These are phyloP conservation scores for Vitis rupestris DNA, from an alignment of 164 flowering plant genomes.

Conservation along the genomic window DNA sequence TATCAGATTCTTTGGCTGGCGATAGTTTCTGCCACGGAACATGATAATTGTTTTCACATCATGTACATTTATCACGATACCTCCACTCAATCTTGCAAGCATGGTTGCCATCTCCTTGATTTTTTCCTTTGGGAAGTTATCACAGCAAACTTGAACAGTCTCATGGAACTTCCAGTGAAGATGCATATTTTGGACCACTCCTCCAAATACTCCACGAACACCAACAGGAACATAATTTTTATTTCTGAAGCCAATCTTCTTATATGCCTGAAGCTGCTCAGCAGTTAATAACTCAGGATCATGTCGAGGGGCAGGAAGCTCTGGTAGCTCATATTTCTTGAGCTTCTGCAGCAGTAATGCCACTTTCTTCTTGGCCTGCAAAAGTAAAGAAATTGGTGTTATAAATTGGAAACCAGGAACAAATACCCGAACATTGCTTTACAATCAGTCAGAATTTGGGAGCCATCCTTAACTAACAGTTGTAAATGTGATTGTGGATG, in stretches of 20 bases:
- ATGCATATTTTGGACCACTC: slow-evolving; percentile 99
- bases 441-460: too few species aligned
- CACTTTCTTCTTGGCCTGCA: slow-evolving; percentile 96
- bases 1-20: slow-evolving; percentile 92
- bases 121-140: slow-evolving; percentile 94
- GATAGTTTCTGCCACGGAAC: slow-evolving; percentile 98
- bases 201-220: slow-evolving; percentile 99
- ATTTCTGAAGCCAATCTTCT: slow-evolving; percentile 90
- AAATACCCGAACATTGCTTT: too few species aligned
- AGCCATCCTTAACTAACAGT: too few species aligned
- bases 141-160: slow-evolving; percentile 99
- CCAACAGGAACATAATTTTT: slow-evolving; percentile 96
- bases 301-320: slow-evolving; percentile 81
- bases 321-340: slow-evolving; percentile 96
- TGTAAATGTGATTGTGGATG: too few species aligned
- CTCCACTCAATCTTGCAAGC: slow-evolving; percentile 95
- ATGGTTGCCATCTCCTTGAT: slow-evolving; percentile 97
- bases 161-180: slow-evolving; percentile 99
- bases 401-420: too few species aligned
- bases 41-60: slow-evolving; percentile 95
- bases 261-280: slow-evolving; percentile 93
- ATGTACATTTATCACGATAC: slow-evolving; percentile 90
- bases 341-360: slow-evolving; percentile 91
- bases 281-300: slow-evolving; percentile 95
- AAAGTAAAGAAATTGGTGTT: background rate